Evolutionary conservation across 306 rosid species (phyloP).

Genomic region (Fagus sylvatica): DNA sequence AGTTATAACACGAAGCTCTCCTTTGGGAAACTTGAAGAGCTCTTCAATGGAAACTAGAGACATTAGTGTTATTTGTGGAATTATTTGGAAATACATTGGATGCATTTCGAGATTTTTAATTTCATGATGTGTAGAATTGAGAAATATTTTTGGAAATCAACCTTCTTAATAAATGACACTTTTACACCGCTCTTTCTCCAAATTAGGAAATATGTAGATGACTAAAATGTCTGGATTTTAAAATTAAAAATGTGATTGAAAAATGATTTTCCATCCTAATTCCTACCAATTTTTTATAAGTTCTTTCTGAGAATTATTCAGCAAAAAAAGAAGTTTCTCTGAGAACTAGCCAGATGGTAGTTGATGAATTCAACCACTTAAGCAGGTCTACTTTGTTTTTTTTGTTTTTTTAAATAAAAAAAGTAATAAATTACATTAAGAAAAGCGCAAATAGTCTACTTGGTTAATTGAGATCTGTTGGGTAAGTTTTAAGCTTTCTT

Average conservation of each 20-base stretch:
- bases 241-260: neutral
- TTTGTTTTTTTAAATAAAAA: too few relatives aligned
- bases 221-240: neutral
- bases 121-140: neutral
- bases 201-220: neutral
- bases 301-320: neutral
- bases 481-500: neutral
- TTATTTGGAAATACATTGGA: too few relatives aligned
- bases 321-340: neutral
- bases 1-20: too few relatives aligned
- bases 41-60: too few relatives aligned
- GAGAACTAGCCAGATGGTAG: neutral
- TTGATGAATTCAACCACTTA: neutral
- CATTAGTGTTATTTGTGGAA: too few relatives aligned
- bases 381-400: too few relatives aligned
- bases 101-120: too few relatives aligned
- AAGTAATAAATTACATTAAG: too few relatives aligned
- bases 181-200: neutral
- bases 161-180: neutral
- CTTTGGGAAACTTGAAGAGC: too few relatives aligned
- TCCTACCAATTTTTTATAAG: neutral
- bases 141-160: neutral
- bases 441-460: too few relatives aligned
- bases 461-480: neutral
- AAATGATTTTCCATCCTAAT: neutral